Conservation (phyloP, 2,329 filamentous ascomycete species). For the Pseudocercospora pini-densiflorae region DNA sequence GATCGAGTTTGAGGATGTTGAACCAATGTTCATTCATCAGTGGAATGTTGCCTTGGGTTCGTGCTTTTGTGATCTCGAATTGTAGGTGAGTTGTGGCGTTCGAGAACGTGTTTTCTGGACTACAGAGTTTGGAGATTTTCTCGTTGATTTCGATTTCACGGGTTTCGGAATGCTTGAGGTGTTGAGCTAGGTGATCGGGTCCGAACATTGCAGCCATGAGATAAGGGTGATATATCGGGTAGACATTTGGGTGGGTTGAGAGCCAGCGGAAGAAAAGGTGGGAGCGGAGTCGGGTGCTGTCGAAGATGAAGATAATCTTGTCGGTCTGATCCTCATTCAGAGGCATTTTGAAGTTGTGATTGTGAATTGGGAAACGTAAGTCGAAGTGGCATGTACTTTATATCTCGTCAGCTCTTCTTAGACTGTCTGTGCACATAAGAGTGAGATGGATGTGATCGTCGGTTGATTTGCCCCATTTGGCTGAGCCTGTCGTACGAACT, state of each 20-base stretch:
- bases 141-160: not conserved
- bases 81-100: not conserved
- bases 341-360: too few species aligned
- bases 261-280: slow-evolving; percentile 22
- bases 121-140: not conserved
- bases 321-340: too few species aligned
- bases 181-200: slow-evolving; percentile 2
- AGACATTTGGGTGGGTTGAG: slow-evolving; percentile 13
- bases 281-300: slow-evolving; percentile 17
- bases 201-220: slow-evolving; percentile 15
- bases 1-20: slow-evolving; percentile 5
- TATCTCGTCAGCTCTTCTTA: too few species aligned
- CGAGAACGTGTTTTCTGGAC: not conserved
- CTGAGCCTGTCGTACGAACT: too few species aligned
- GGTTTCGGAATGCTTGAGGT: slow-evolving; percentile 11
- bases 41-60: not conserved
- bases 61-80: not conserved
- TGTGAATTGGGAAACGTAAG: too few species aligned
- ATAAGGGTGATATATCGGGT: slow-evolving; percentile 14
- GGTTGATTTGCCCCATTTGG: too few species aligned
- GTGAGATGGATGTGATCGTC: too few species aligned
- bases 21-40: slow-evolving; percentile 16
- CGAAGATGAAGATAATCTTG: slow-evolving; percentile 15
- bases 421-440: too few species aligned
- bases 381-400: too few species aligned